These are phyloP conservation scores for Gynochthodes officinalis DNA, from an alignment of 257 asterid genomes.

Conservation along the genomic window DNA sequence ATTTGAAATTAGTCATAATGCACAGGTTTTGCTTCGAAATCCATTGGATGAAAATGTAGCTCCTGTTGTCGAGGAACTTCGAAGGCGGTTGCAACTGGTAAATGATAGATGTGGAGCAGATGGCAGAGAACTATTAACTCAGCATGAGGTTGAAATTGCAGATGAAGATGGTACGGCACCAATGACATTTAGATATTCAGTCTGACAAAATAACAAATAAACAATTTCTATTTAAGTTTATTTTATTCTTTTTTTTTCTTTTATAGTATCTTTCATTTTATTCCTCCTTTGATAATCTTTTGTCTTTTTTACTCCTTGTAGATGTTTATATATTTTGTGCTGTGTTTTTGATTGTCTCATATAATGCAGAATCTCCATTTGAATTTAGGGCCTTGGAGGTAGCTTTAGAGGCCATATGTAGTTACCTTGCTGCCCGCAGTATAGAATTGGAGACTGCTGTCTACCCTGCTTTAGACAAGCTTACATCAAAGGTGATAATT, in stretches of 20 bases:
- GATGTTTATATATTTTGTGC: background rate
- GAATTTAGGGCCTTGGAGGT: constrained; percentile 13
- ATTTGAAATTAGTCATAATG: background rate
- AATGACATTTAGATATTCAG: background rate
- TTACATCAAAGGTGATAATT: constrained; percentile 8
- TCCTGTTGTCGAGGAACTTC: background rate
- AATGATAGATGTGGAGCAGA: background rate
- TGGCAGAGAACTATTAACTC: background rate
- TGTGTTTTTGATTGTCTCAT: background rate
- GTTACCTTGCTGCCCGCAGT: background rate
- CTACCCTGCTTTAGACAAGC: constrained; percentile 4
- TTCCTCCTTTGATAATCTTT: background rate
- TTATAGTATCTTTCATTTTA: background rate
- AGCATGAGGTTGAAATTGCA: background rate
- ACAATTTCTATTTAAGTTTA: background rate
- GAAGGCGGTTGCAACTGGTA: background rate
- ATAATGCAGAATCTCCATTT: background rate
- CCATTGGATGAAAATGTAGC: background rate
- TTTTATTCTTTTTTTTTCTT: background rate
- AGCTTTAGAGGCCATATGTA: constrained; percentile 10
- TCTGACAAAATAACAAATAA: background rate
- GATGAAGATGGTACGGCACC: constrained; percentile 5
- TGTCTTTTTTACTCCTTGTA: background rate
- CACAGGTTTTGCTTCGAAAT: constrained; percentile 6
- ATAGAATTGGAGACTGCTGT: constrained; percentile 2